phyloP scores from a whole-genome alignment of 495 filamentous ascomycete species.

The Penicillium roqueforti region DNA sequence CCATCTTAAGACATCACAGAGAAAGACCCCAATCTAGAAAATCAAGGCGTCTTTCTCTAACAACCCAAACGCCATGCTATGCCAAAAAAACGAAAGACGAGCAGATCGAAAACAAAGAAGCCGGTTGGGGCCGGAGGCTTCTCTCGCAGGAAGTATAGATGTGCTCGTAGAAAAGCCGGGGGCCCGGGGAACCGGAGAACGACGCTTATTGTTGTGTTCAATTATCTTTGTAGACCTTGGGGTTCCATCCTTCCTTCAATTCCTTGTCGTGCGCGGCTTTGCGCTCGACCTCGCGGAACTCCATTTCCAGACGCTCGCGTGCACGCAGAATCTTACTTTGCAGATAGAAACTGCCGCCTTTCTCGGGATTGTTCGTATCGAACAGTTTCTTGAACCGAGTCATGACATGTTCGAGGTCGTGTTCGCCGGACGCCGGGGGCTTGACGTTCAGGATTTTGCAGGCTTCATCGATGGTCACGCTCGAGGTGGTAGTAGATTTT shows the following conservation, averaged over 20 bases:
- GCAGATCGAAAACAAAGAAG: conserved; percentile 8
- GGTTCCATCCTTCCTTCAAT: conserved; percentile 80
- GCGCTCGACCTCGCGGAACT: conserved; percentile 52
- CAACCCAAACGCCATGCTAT: conserved; percentile 51
- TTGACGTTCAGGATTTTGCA: conserved; percentile 97
- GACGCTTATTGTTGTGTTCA: conserved; percentile 30
- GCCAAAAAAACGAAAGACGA: conserved; percentile 35
- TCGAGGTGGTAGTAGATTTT: conserved; percentile 52
- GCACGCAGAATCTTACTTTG: conserved; percentile 95
- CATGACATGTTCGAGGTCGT: conserved; percentile 71
- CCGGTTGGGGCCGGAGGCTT: conserved; percentile 1
- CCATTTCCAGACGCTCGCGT: conserved; percentile 85
- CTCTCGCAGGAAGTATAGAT: conserved; percentile 2
- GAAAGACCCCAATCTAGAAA: conserved; percentile 26
- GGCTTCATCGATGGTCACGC: conserved; percentile 89
- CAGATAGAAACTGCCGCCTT: conserved; percentile 95
- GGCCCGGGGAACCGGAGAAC: neutral
- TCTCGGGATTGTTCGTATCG: conserved; percentile 87
- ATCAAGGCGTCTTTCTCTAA: conserved; percentile 22
- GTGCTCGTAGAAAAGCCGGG: conserved; percentile 6
- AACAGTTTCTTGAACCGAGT: conserved; percentile 92
- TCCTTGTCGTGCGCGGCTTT: conserved; percentile 57
- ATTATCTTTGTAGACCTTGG: conserved; percentile 90
- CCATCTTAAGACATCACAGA: conserved; percentile 15
- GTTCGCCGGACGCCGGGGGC: conserved; percentile 72